phyloP scores from a whole-genome alignment of 331 rosid genomes.

The Prunus yedoensis region DNA sequence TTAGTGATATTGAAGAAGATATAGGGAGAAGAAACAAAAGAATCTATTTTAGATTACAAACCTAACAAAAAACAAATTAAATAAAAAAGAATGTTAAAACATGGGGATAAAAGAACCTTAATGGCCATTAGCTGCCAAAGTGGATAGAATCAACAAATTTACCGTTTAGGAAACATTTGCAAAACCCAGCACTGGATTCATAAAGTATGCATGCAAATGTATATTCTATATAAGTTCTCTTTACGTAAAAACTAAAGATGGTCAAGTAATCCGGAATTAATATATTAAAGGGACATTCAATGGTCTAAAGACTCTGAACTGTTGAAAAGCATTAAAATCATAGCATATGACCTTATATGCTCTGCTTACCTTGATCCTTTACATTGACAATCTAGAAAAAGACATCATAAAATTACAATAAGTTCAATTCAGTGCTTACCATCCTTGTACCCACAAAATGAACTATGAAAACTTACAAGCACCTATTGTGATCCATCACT shows the following conservation, averaged over 20 bases:
- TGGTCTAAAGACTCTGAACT: neutral
- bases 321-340: neutral
- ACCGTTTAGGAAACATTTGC: neutral
- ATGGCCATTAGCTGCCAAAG: neutral
- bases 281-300: neutral
- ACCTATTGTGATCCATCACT: slow-evolving; percentile 8
- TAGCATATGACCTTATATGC: neutral
- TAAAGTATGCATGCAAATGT: neutral
- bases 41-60: neutral
- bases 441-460: neutral
- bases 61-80: neutral
- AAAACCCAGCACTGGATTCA: neutral
- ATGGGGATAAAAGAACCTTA: neutral
- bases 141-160: neutral
- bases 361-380: neutral
- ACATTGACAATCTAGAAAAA: neutral
- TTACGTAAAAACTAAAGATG: neutral
- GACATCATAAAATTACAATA: neutral
- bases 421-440: neutral
- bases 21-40: neutral
- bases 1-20: neutral
- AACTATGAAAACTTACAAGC: neutral
- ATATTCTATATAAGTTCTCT: neutral
- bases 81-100: neutral
- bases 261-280: neutral